Conservation (phyloP, 2,329 filamentous ascomycete species). For the Ophiocordyceps robertsii region DNA sequence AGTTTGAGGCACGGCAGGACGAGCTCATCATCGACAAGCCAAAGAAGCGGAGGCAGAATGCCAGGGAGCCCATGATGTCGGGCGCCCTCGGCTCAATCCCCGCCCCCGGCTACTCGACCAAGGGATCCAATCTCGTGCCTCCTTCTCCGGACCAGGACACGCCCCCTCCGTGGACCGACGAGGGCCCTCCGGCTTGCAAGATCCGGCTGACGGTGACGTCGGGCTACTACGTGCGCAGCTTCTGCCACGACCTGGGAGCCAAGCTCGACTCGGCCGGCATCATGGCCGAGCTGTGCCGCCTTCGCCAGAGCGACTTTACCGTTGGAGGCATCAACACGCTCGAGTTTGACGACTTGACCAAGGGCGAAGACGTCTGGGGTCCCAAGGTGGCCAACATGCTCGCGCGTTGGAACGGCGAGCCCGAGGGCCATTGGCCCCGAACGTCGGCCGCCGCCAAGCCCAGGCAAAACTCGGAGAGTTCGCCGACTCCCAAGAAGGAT, state of each 20-base stretch:
- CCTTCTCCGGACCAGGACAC: slow-evolving; percentile 30
- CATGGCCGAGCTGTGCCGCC: slow-evolving; percentile 75
- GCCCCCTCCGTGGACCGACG: slow-evolving; percentile 42
- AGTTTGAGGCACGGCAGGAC: slow-evolving; percentile 44
- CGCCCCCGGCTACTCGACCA: slow-evolving; percentile 22
- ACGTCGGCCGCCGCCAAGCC: neutral
- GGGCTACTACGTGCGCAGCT: slow-evolving; percentile 89
- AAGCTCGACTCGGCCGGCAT: slow-evolving; percentile 70
- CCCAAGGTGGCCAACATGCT: slow-evolving; percentile 49
- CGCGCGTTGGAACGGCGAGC: slow-evolving; percentile 25
- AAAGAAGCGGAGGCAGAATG: slow-evolving; percentile 16
- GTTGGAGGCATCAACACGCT: slow-evolving; percentile 59
- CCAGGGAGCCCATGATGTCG: slow-evolving; percentile 36
- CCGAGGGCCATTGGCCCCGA: slow-evolving; percentile 12
- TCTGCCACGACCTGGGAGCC: slow-evolving; percentile 81
- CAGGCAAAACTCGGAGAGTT: slow-evolving; percentile 7
- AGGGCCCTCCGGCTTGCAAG: slow-evolving; percentile 62
- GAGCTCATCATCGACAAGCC: slow-evolving; percentile 39
- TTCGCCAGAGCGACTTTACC: slow-evolving; percentile 68
- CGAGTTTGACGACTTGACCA: slow-evolving; percentile 62
- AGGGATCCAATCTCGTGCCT: slow-evolving; percentile 41
- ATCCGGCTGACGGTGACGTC: slow-evolving; percentile 88
- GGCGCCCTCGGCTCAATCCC: slow-evolving; percentile 40
- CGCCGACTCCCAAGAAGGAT: slow-evolving; percentile 4
- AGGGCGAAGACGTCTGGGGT: slow-evolving; percentile 72